A percentile compares a stretch with the other conserved stretches of the same genome.
Evolutionary conservation across 1,139 yeast genomes (phyloP).

Genomic region (Hansenula anomala): DNA sequence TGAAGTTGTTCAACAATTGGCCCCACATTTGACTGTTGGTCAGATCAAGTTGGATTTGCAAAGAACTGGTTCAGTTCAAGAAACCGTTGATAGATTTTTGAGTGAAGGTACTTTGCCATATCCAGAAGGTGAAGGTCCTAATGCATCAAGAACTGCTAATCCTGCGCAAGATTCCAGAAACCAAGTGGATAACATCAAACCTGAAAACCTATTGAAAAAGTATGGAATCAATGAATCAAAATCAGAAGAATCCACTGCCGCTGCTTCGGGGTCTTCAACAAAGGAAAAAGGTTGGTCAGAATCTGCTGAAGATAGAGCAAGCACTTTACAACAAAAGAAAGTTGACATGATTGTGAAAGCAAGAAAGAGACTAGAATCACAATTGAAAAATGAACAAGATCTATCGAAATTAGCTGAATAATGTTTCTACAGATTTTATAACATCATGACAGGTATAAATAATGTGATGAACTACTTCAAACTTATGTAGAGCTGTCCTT

Average conservation of each 20-base stretch:
- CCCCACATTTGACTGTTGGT: slow-evolving; percentile 65
- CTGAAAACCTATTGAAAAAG: slow-evolving; percentile 21
- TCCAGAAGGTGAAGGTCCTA: slow-evolving; percentile 45
- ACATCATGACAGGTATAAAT: background rate
- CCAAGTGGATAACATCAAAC: slow-evolving; percentile 14
- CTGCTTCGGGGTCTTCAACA: slow-evolving; percentile 1
- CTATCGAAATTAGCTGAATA: slow-evolving; percentile 7
- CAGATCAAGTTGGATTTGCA: slow-evolving; percentile 64
- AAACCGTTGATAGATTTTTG: slow-evolving; percentile 68
- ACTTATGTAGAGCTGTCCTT: too few species aligned
- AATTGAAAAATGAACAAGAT: slow-evolving; percentile 21
- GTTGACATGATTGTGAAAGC: slow-evolving; percentile 47
- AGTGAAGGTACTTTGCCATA: slow-evolving; percentile 60
- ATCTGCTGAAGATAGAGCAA: slow-evolving; percentile 34
- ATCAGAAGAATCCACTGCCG: background rate
- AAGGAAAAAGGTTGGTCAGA: slow-evolving; percentile 28
- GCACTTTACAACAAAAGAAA: slow-evolving; percentile 40
- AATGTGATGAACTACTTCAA: too few species aligned
- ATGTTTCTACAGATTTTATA: background rate
- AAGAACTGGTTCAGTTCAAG: slow-evolving; percentile 75
- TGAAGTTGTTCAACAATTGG: slow-evolving; percentile 79
- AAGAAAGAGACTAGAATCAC: slow-evolving; percentile 35
- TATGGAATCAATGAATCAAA: slow-evolving; percentile 15
- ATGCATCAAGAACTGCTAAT: slow-evolving; percentile 10
- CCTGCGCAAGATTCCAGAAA: slow-evolving; percentile 15